phyloP scores from a whole-genome alignment of 495 filamentous ascomycete species.

The Pseudotulostoma volvatum region DNA sequence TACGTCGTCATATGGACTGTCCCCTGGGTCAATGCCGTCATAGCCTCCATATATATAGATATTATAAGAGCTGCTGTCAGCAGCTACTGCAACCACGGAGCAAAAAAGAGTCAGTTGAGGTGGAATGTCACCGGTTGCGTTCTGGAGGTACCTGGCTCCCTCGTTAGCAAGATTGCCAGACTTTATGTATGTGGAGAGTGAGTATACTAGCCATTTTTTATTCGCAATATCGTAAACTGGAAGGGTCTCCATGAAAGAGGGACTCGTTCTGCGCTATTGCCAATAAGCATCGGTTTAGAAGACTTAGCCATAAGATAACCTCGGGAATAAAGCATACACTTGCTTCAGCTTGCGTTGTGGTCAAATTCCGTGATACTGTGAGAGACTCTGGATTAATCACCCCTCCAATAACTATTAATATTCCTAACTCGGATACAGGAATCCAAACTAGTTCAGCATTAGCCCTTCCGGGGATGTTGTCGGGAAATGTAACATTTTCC shows the following conservation, averaged over 20 bases:
- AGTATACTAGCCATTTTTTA: constrained; percentile 10
- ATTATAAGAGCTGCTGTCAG: constrained; percentile 38
- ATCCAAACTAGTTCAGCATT: constrained; percentile 46
- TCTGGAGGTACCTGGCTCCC: constrained; percentile 24
- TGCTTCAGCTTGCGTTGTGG: not conserved
- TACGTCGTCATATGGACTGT: constrained; percentile 38
- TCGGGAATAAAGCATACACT: constrained; percentile 1
- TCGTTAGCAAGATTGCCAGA: not conserved
- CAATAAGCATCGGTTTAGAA: not conserved
- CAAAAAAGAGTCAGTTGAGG: constrained; percentile 35
- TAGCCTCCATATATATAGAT: constrained; percentile 54
- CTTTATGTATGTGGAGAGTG: not conserved
- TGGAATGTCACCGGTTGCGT: constrained; percentile 30
- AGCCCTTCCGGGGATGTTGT: constrained; percentile 29
- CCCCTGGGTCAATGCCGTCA: constrained; percentile 21
- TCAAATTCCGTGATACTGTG: constrained; percentile 1
- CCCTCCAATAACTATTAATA: constrained; percentile 43
- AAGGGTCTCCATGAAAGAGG: constrained; percentile 37
- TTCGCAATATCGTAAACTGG: constrained; percentile 40
- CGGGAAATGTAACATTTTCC: constrained; percentile 34
- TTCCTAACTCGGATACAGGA: constrained; percentile 40
- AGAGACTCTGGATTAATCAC: constrained; percentile 31
- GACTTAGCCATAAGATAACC: not conserved
- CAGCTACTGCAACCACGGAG: constrained; percentile 38
- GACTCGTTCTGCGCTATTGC: constrained; percentile 14